phyloP scores from a whole-genome alignment of 345 rosid genomes.

The Salix caprea region DNA sequence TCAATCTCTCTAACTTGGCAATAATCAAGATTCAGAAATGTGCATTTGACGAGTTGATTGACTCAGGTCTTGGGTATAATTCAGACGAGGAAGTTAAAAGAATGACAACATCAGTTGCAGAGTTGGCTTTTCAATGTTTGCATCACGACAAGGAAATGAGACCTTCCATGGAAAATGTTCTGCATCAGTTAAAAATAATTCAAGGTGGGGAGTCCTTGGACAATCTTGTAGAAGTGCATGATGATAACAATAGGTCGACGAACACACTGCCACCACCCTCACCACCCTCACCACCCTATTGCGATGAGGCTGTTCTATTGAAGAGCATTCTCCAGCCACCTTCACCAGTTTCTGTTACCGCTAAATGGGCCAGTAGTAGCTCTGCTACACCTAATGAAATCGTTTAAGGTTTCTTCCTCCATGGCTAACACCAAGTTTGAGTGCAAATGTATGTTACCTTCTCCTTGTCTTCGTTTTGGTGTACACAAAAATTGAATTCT shows the following conservation, averaged over 20 bases:
- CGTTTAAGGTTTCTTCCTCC: constrained; percentile 8
- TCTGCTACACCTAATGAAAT: constrained; percentile 40
- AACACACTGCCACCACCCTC: constrained; percentile 28
- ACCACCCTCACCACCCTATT: constrained; percentile 19
- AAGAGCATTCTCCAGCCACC: constrained; percentile 23
- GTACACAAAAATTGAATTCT: not conserved
- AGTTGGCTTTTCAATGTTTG: constrained; percentile 16
- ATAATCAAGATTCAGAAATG: constrained; percentile 5
- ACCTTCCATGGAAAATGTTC: constrained; percentile 15
- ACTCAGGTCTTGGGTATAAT: constrained; percentile 2
- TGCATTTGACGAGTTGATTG: constrained; percentile 15
- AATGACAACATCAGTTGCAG: constrained; percentile 8
- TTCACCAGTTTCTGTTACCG: constrained; percentile 60
- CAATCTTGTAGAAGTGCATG: not conserved
- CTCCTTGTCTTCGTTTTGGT: not conserved
- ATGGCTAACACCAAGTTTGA: not conserved
- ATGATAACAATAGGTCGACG: constrained; percentile 4
- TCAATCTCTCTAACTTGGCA: constrained; percentile 9
- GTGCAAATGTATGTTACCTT: not conserved
- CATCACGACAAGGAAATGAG: constrained; percentile 17
- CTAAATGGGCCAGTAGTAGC: constrained; percentile 43
- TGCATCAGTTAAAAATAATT: constrained; percentile 10
- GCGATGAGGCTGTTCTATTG: constrained; percentile 33
- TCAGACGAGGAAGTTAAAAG: constrained; percentile 11
- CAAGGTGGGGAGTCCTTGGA: constrained; percentile 17